Evolutionary conservation across 2,329 filamentous ascomycete species (phyloP).

Genomic region (Penicillium corylophilum): DNA sequence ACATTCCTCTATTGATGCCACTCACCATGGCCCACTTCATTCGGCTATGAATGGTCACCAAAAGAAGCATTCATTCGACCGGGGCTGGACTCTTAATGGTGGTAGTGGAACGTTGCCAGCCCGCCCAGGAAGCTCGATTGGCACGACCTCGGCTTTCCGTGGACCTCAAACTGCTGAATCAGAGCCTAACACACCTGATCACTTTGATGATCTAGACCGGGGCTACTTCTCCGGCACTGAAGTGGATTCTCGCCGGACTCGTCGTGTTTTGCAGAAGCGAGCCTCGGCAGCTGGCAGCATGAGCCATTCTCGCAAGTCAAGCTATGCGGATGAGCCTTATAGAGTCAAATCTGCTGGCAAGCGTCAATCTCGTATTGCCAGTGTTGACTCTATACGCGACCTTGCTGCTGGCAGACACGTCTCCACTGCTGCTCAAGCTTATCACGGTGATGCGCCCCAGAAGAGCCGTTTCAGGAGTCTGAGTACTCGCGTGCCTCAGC

Average conservation of each 20-base stretch:
- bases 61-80: constrained; percentile 60
- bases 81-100: constrained; percentile 56
- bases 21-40: constrained; percentile 36
- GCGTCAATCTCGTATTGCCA: constrained; percentile 75
- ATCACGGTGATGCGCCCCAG: constrained; percentile 56
- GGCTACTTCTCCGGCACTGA: constrained; percentile 94
- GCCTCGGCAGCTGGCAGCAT: constrained; percentile 39
- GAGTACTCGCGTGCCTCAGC: constrained; percentile 55
- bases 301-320: constrained; percentile 68
- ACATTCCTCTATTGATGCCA: constrained; percentile 82
- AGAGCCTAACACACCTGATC: constrained; percentile 32
- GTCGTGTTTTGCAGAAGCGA: constrained; percentile 80
- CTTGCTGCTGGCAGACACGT: constrained; percentile 39
- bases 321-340: constrained; percentile 72
- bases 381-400: constrained; percentile 71
- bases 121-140: constrained; percentile 36
- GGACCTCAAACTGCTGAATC: constrained; percentile 27
- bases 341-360: constrained; percentile 65
- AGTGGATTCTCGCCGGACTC: constrained; percentile 66
- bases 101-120: constrained; percentile 32
- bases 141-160: constrained; percentile 24
- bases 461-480: constrained; percentile 59
- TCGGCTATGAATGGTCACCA: constrained; percentile 44
- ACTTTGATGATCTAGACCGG: constrained; percentile 67
- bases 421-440: constrained; percentile 65